Evolutionary conservation across 805 yeast species (phyloP), one percentile per base, ranked within the genome.

Genomic region (Candida stauntonica): DNA sequence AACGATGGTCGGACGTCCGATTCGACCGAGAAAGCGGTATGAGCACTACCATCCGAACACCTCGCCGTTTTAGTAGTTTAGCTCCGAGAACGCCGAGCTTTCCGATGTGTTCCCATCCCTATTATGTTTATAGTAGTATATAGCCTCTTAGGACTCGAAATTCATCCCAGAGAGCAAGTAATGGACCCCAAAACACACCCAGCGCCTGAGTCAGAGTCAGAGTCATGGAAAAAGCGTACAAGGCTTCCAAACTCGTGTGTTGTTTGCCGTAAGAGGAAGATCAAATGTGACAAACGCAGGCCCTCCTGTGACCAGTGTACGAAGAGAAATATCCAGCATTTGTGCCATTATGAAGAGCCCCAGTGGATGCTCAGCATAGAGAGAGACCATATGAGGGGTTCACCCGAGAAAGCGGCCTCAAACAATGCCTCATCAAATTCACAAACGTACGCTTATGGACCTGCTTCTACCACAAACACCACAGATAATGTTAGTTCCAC

Each of bases 291-390:
- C 46, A 65, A 67, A 42, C 61, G 60, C 26, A 66, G 71, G 39
- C 81, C 81, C 1, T 68, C 67, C 35, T 75, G 81, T 54, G 62
- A 69, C 17, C 75, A 73, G 46, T 75, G 81, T 60, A 56, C 60
- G n/a, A 73, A 72, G 50, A 70, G 76, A 21, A 75, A 75, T 5
- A 78, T 75, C 13, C 64, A 64, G 15, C 31, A 38, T 8, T 36
- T 44, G 8, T 40, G 38, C 24, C 38, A 27, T 12, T 41, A 41
- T 27, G 38, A 36, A n/a, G 41, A 36, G 17, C 44, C 40, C 3
- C 21, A 23, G 2, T 41, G 44, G 44, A 41, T 41, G 44, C n/a
- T 8, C 17, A 33, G 31, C 26, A 17, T 17, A 19, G 28, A n/a
- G 7, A 6, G n/a, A n/a, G n/a, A n/a, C n/a, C n/a, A 19, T 7